Percentiles rank a stretch among this genome's conserved stretches.
phyloP scores from a whole-genome alignment of 2,329 filamentous ascomycete genomes.

The Stemphylium beticola region DNA sequence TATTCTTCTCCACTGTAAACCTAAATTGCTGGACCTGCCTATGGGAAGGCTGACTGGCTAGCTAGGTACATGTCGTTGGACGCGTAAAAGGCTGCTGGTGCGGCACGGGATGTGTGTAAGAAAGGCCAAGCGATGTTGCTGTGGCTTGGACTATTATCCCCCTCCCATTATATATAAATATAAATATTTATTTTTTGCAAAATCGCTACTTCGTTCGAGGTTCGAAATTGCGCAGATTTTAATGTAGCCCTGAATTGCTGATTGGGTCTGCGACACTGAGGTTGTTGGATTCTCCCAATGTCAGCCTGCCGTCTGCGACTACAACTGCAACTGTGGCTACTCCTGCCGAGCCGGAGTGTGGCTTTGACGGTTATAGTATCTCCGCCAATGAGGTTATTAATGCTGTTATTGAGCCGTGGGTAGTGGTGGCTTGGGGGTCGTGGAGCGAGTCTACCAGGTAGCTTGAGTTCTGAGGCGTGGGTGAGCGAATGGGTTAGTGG shows the following conservation, averaged over 20 bases:
- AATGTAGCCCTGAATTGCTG: slow-evolving; percentile 4
- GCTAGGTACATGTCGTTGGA: slow-evolving; percentile 35
- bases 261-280: too few relatives aligned
- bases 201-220: slow-evolving; percentile 36
- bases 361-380: not conserved
- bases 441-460: not conserved
- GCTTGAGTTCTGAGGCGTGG: not conserved
- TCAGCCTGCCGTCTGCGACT: slow-evolving; percentile 8
- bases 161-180: too few relatives aligned
- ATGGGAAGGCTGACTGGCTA: too few relatives aligned
- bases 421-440: not conserved
- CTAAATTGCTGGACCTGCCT: slow-evolving; percentile 27
- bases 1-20: not conserved
- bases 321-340: not conserved
- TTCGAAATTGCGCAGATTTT: too few relatives aligned
- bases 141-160: slow-evolving; percentile 32
- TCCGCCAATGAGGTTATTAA: not conserved
- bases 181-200: slow-evolving; percentile 22
- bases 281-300: too few relatives aligned
- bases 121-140: slow-evolving; percentile 35
- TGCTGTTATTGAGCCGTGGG: not conserved
- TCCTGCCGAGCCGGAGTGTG: not conserved
- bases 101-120: too few relatives aligned
- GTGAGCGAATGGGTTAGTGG: too few relatives aligned
- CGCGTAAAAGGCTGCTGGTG: slow-evolving; percentile 37